Base-by-base conservation (phyloP, 495 filamentous ascomycete species). In the Stereocaulon alpinum region DNA sequence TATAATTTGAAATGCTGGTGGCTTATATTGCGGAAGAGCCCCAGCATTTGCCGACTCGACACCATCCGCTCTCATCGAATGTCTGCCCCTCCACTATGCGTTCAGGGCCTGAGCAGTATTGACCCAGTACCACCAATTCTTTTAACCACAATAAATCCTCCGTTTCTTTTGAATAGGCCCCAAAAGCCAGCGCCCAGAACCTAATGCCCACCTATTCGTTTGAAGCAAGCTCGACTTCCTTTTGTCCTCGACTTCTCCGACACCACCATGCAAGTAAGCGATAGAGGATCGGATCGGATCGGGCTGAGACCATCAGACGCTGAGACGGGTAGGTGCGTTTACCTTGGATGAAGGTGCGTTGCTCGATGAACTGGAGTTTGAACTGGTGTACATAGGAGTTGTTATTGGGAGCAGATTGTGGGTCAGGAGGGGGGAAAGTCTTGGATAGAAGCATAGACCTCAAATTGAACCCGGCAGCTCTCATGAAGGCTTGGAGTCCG, bases 1-100 rank as follows among this genome's bases (percentile, higher is more conserved):
- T 74, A 91, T 89, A 55, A 91, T 81, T 67, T 91, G 85, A 72
- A 91, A 77, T 34, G 85, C 81, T 67, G 84, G 78, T 65, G 72
- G 55, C 43, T 55, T 57, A 18, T 55, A 44, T 37, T 29, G 37
- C 27, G 15, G 18, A 34, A 40, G 7, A 49, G 37, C 56, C 58
- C 56, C 66, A 59, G 63, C 63, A 59, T 62, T 51, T 40, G 58
- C 61, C 55, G 61, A 57, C 41, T 55, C 55, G 6, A 51, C 48
- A 41, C 42, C 66, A 67, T 65, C 51, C 14, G 45, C 49, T 67
- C 52, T 58, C 66, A 67, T 67, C 61, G 66, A 67, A 56, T 37
- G 20, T 53, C n/a, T 40, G 56, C 29, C 43, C 43, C 44, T 42
- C 32, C 30, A 6, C 47, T 50, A 50, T 30, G 12, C 15, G 47